Evolutionary conservation across 345 rosid species (phyloP).

Genomic region (Eucalyptus fibrosa): DNA sequence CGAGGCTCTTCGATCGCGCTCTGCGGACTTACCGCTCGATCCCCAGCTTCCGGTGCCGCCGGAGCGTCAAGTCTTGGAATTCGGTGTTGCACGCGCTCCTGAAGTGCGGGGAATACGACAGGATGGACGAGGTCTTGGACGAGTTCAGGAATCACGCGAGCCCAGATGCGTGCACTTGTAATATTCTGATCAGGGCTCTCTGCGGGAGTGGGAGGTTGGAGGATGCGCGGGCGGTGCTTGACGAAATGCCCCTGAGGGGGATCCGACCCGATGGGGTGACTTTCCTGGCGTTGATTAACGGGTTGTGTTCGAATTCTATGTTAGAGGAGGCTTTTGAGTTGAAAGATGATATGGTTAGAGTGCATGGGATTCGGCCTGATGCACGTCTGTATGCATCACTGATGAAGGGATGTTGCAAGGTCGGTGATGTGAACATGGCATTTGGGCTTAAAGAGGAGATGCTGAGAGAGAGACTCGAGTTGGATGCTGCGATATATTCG

Average conservation of each 20-base stretch:
- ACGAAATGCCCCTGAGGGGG: slow-evolving; percentile 49
- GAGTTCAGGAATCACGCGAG: slow-evolving; percentile 15
- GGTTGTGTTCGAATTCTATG: slow-evolving; percentile 32
- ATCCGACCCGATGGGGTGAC: slow-evolving; percentile 36
- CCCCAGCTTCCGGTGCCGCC: slow-evolving; percentile 34
- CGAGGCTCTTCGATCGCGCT: slow-evolving; percentile 32
- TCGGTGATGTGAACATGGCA: slow-evolving; percentile 37
- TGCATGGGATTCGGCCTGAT: slow-evolving; percentile 24
- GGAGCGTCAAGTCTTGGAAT: slow-evolving; percentile 48
- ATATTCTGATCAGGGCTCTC: slow-evolving; percentile 40
- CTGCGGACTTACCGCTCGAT: slow-evolving; percentile 56
- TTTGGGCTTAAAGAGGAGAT: slow-evolving; percentile 64
- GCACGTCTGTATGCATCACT: slow-evolving; percentile 28
- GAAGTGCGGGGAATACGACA: slow-evolving; percentile 23
- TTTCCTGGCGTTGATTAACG: slow-evolving; percentile 43
- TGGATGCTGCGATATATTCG: slow-evolving; percentile 45
- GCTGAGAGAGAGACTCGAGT: slow-evolving; percentile 10
- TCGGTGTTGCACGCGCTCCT: slow-evolving; percentile 41
- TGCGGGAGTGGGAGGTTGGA: slow-evolving; percentile 19
- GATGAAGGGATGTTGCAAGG: slow-evolving; percentile 38
- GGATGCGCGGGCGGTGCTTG: slow-evolving; percentile 42
- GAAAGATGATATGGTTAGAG: slow-evolving; percentile 46
- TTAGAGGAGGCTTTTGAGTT: slow-evolving; percentile 56
- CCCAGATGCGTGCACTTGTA: slow-evolving; percentile 73
- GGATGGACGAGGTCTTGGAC: slow-evolving; percentile 19